Evolutionary conservation across 2,329 filamentous ascomycete genomes (phyloP).

Genomic region (Blastomyces silverae): DNA sequence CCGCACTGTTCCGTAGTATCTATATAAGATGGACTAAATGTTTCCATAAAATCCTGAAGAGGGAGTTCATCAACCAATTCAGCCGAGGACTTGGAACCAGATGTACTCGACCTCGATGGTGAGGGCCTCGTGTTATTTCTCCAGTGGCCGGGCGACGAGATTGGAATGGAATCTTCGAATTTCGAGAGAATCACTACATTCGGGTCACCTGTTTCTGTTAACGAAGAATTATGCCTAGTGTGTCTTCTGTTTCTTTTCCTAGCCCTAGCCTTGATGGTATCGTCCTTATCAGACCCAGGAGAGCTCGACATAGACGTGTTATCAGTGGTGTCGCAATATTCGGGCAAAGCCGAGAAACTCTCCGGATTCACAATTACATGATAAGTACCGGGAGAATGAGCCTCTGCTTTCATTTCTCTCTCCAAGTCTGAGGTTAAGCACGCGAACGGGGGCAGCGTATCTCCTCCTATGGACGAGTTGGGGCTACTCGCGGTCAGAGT

Average conservation of each 20-base stretch:
- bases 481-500: constrained; percentile 26
- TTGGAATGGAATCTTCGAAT: constrained; percentile 43
- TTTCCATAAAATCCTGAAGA: constrained; percentile 23
- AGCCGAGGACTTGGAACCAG: constrained; percentile 25
- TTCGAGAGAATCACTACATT: constrained; percentile 47
- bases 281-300: constrained; percentile 15
- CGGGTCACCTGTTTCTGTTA: constrained; percentile 34
- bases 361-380: constrained; percentile 50
- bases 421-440: constrained; percentile 52
- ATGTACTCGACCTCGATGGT: constrained; percentile 30
- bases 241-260: constrained; percentile 28
- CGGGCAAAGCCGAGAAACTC: constrained; percentile 48
- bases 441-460: constrained; percentile 50
- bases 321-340: constrained; percentile 40
- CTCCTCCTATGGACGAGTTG: constrained; percentile 32
- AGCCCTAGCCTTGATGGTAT: constrained; percentile 19
- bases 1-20: constrained; percentile 23
- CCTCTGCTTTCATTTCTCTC: constrained; percentile 51
- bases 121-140: constrained; percentile 29
- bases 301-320: constrained; percentile 9
- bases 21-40: constrained; percentile 21
- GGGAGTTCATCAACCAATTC: constrained; percentile 25
- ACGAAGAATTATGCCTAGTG: constrained; percentile 16
- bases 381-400: constrained; percentile 48
- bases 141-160: constrained; percentile 28